These are phyloP conservation scores for Lophiotrema nucula DNA, from an alignment of 495 filamentous ascomycete species.

Conservation along the genomic window DNA sequence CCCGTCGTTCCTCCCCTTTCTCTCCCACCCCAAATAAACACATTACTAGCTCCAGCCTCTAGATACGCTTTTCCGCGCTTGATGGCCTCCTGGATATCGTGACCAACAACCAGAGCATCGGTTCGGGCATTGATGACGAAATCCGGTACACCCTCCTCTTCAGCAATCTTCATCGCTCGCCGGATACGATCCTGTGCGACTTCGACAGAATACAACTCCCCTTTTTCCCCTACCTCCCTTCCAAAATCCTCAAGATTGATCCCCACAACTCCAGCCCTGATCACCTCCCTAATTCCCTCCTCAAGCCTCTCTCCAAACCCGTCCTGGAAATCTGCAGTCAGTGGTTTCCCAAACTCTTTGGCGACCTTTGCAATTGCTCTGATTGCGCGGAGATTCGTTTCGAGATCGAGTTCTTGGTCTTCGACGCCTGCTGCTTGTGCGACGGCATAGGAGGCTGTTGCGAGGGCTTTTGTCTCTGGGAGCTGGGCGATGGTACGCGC, in stretches of 20 bases:
- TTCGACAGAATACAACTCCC: conserved; percentile 4
- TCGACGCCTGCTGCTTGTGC: conserved; percentile 44
- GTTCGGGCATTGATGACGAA: conserved; percentile 31
- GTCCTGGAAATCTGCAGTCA: conserved; percentile 31
- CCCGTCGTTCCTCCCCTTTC: conserved; percentile 16
- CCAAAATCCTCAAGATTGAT: conserved; percentile 32
- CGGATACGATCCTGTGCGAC: conserved; percentile 15
- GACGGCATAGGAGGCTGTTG: conserved; percentile 54
- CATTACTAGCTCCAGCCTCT: conserved; percentile 26
- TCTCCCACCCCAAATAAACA: conserved; percentile 32
- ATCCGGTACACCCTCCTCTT: conserved; percentile 24
- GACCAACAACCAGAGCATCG: conserved; percentile 25
- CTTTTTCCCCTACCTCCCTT: conserved; percentile 13
- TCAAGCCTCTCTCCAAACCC: conserved; percentile 29
- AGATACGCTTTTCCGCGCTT: conserved; percentile 31
- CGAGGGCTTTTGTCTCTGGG: conserved; percentile 48
- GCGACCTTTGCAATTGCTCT: conserved; percentile 12
- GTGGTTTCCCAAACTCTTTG: conserved; percentile 10
- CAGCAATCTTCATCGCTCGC: conserved; percentile 14
- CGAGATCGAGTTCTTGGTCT: conserved; percentile 47
- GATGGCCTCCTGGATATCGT: conserved; percentile 20
- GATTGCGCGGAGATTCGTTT: conserved; percentile 40
- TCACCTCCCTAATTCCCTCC: conserved; percentile 12
- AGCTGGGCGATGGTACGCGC: conserved; percentile 46
- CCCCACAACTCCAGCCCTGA: conserved; percentile 19